Percentiles rank a stretch among this genome's conserved stretches.
Conservation (phyloP, 495 filamentous ascomycete genomes). For the Xylaria sp. region DNA sequence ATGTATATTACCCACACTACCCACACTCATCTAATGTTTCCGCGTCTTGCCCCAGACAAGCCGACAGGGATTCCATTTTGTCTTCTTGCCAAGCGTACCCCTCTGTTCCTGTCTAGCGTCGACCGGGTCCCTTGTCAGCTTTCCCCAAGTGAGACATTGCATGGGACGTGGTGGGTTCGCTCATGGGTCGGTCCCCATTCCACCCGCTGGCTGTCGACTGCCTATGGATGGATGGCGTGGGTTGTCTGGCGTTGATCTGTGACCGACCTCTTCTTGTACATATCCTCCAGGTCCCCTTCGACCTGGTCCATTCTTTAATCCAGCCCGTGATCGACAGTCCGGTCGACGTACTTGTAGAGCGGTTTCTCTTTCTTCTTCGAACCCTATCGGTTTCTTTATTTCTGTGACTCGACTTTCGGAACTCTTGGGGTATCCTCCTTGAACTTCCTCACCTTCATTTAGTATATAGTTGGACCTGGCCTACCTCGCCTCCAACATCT, state of each 20-base stretch:
- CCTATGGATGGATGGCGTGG: slow-evolving; percentile 45
- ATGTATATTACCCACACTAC: slow-evolving; percentile 25
- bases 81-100: slow-evolving; percentile 37
- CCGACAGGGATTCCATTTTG: slow-evolving; percentile 42
- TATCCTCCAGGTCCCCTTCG: slow-evolving; percentile 58
- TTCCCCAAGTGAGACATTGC: slow-evolving; percentile 53
- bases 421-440: slow-evolving; percentile 36
- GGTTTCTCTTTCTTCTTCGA: slow-evolving; percentile 58
- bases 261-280: slow-evolving; percentile 50
- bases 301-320: slow-evolving; percentile 48
- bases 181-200: slow-evolving; percentile 40
- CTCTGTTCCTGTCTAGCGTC: slow-evolving; percentile 40
- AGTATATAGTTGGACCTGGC: slow-evolving; percentile 31
- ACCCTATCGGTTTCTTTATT: slow-evolving; percentile 58
- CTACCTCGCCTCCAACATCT: slow-evolving; percentile 30
- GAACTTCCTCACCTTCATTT: slow-evolving; percentile 57
- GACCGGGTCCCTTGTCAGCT: slow-evolving; percentile 50
- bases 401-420: slow-evolving; percentile 56
- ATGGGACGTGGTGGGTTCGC: slow-evolving; percentile 42
- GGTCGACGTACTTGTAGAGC: slow-evolving; percentile 53
- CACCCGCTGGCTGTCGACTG: slow-evolving; percentile 44
- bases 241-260: slow-evolving; percentile 51
- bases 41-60: slow-evolving; percentile 56
- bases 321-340: slow-evolving; percentile 56
- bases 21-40: slow-evolving; percentile 57